Conservation (phyloP, 2,329 filamentous ascomycete species). For the Polytolypa hystricis region DNA sequence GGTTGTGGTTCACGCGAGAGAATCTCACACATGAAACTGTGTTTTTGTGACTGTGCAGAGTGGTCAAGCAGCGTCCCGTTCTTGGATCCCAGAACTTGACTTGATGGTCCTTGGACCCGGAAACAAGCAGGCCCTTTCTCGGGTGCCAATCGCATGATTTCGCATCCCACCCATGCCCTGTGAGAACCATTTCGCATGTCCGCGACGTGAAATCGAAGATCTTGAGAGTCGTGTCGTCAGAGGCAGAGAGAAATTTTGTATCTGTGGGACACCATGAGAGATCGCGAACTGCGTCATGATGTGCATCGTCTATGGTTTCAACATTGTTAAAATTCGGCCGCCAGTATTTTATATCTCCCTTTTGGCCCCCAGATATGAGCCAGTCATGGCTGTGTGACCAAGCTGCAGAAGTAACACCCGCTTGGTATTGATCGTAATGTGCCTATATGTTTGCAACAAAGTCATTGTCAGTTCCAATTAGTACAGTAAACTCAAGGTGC, state of each 20-base stretch:
- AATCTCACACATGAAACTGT: constrained; percentile 90
- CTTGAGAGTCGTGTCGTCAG: constrained; percentile 84
- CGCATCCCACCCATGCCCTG: constrained; percentile 95
- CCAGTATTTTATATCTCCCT: constrained; percentile 96
- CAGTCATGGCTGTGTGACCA: constrained; percentile 97
- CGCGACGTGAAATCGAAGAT: constrained; percentile 93
- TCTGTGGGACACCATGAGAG: constrained; percentile 90
- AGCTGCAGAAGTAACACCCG: constrained; percentile 33
- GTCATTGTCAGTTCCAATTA: too few relatives aligned
- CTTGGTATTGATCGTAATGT: constrained; percentile 53
- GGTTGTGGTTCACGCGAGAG: constrained; percentile 70
- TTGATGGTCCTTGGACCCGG: constrained; percentile 92
- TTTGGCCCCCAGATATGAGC: constrained; percentile 90
- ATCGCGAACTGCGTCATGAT: constrained; percentile 80
- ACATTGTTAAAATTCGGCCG: constrained; percentile 99
- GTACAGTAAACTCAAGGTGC: constrained; percentile 6
- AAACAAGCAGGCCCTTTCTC: constrained; percentile 83
- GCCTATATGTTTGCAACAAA: constrained; percentile 47
- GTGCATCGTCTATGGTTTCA: constrained; percentile 75
- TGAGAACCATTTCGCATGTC: constrained; percentile 68
- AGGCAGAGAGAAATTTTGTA: constrained; percentile 89
- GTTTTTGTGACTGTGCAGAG: constrained; percentile 93
- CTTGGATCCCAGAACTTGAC: constrained; percentile 99
- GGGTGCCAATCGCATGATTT: constrained; percentile 98
- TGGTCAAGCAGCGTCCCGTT: constrained; percentile 78